Evolutionary conservation across 1,139 yeast genomes (phyloP), one percentile per base, ranked within the genome.

Genomic region (Suhomyces taliae): DNA sequence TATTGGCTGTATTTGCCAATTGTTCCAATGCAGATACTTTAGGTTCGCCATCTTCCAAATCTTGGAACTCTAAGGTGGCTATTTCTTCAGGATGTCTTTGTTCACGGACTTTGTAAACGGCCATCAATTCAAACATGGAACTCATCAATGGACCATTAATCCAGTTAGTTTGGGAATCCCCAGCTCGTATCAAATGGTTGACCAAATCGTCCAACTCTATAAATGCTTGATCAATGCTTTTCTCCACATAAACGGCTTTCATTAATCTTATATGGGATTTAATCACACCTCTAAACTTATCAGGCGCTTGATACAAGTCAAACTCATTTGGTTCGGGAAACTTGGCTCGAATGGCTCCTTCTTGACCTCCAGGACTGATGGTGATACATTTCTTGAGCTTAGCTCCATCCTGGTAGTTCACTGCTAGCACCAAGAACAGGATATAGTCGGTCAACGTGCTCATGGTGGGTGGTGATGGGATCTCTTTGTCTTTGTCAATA

Each of bases 131-230:
- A 36, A 74, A 72, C 32, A 86, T 76, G 7, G 81, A 72, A 14
- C 70, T 67, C 60, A 78, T 79, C 51, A 89, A 62, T 2, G 87
- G 82, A 1, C 73, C 74, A 43, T 86, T 74, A 31, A 87, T 76
- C 96, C 96, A 89, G 50, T 74, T 76, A 19, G 81, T 77, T 53
- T 83, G 82, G 10, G 70, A 62, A 49, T 83, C 90, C 0, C 90
- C 86, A 29, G 81, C 80, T 43, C 90, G 69, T 50, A 83, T 83
- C 46, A 84, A 58, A 14, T 71, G 60, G 47, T 68, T 69, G 38
- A 82, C 71, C 61, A 82, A 59, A 27, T 70, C 74, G 42, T 74
- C 69, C 43, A 74, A 64, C 41, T 65, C 62, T 10, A 59, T 60
- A 52, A 82, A 81, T 9, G 76, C 67, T 36, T 51, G 52, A 37